phyloP scores from a whole-genome alignment of 164 flowering plant species.

The Warburgia ugandensis region DNA sequence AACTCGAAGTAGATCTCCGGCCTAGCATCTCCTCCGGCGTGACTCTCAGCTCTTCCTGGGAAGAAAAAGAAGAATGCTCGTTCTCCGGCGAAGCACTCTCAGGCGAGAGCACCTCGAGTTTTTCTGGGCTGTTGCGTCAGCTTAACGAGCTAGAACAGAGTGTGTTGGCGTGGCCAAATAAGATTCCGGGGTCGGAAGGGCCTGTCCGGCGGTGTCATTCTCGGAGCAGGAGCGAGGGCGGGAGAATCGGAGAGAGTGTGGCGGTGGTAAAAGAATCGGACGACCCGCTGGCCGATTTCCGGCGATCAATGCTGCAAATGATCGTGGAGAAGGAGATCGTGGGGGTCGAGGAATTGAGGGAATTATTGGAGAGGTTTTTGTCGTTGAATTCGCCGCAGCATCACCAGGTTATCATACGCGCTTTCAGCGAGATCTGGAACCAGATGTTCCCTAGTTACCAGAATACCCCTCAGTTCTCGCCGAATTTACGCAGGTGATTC shows the following conservation, averaged over 20 bases:
- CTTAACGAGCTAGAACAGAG: slow-evolving; percentile 18
- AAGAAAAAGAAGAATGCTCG: slow-evolving; percentile 1
- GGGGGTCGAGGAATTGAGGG: slow-evolving; percentile 10
- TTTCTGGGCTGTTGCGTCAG: slow-evolving; percentile 16
- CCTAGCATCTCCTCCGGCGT: slow-evolving; percentile 9
- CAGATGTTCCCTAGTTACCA: slow-evolving; percentile 10
- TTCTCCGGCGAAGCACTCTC: background rate
- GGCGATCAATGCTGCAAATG: slow-evolving; percentile 18
- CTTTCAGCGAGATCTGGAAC: slow-evolving; percentile 18
- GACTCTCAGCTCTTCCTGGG: slow-evolving; percentile 7
- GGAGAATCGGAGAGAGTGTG: slow-evolving; percentile 10
- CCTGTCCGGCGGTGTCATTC: background rate
- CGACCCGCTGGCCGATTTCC: slow-evolving; percentile 16
- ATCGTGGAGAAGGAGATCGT: slow-evolving; percentile 20
- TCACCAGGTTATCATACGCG: slow-evolving; percentile 14
- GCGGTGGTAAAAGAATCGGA: slow-evolving; percentile 18
- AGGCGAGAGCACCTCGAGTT: background rate
- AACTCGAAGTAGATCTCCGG: background rate
- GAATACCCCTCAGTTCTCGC: slow-evolving; percentile 4
- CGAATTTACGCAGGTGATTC: no score
- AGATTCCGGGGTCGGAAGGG: background rate
- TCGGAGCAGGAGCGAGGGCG: slow-evolving; percentile 7
- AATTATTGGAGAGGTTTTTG: slow-evolving; percentile 9
- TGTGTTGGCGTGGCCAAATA: slow-evolving; percentile 4
- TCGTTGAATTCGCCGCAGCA: slow-evolving; percentile 14